Evolutionary conservation across 2,329 filamentous ascomycete species (phyloP).

Genomic region (Colletotrichum sp.): DNA sequence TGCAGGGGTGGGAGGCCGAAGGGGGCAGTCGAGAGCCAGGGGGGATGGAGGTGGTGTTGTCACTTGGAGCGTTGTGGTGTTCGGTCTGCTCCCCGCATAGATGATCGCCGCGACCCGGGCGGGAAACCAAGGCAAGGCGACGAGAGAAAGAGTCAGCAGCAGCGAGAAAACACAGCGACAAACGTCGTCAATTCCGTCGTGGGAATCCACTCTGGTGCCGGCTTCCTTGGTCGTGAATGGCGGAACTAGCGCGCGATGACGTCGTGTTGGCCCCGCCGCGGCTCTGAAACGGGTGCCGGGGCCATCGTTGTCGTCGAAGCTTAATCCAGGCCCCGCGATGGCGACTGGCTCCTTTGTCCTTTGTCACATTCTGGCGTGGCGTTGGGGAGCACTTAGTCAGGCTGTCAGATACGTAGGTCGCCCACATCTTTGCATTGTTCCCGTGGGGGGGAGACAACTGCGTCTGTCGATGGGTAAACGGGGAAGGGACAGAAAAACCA

Average conservation of each 20-base stretch:
- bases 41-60: not conserved
- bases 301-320: slow-evolving; percentile 4
- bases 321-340: not conserved
- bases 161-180: not conserved
- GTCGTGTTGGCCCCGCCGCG: not conserved
- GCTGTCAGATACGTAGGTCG: not conserved
- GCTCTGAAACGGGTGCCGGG: slow-evolving; percentile 17
- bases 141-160: not conserved
- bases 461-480: not conserved
- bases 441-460: not conserved
- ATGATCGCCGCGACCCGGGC: not conserved
- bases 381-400: not conserved
- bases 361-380: not conserved
- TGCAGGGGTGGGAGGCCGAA: not conserved
- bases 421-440: not conserved
- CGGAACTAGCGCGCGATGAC: not conserved
- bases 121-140: not conserved
- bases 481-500: not conserved
- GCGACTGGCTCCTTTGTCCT: not conserved
- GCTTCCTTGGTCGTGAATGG: not conserved
- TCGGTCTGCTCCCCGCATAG: slow-evolving; percentile 3
- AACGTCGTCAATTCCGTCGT: not conserved
- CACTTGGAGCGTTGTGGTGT: not conserved
- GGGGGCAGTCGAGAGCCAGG: not conserved
- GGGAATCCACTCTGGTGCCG: not conserved